Conservation (phyloP, 176 grass and related monocot species). For the Olyra latifolia region DNA sequence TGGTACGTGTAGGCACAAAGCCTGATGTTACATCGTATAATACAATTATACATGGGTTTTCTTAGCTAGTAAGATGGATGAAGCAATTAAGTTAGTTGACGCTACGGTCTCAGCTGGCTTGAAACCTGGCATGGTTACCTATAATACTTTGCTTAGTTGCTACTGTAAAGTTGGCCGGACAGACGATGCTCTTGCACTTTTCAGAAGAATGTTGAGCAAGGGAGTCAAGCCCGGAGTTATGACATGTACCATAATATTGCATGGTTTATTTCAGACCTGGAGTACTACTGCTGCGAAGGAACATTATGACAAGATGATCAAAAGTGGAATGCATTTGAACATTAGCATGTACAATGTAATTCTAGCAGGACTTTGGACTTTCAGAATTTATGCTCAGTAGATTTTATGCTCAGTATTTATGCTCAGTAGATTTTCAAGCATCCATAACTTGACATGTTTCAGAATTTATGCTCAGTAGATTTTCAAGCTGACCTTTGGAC, state of each 20-base stretch:
- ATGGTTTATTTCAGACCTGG: neutral
- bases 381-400: too few species aligned
- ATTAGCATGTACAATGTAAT: neutral
- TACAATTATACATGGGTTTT: neutral
- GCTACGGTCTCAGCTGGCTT: neutral
- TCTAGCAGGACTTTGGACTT: neutral
- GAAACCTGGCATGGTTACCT: neutral
- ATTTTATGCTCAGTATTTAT: too few species aligned
- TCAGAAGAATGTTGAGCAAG: neutral
- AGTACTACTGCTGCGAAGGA: neutral
- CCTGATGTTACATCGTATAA: constrained; percentile 25
- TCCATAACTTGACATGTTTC: neutral
- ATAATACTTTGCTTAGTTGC: neutral
- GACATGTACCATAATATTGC: neutral
- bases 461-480: neutral
- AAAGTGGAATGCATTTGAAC: neutral
- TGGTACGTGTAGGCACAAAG: neutral
- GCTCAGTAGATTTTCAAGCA: too few species aligned
- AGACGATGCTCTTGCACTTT: neutral
- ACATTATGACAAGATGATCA: neutral
- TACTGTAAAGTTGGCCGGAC: neutral
- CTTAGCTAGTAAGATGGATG: neutral
- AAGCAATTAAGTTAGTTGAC: neutral
- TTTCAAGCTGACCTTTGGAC: neutral
- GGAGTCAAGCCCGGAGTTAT: too few species aligned